Base-by-base conservation (phyloP, 768 basidiomycete genomes). In the Boletus reticulatus region DNA sequence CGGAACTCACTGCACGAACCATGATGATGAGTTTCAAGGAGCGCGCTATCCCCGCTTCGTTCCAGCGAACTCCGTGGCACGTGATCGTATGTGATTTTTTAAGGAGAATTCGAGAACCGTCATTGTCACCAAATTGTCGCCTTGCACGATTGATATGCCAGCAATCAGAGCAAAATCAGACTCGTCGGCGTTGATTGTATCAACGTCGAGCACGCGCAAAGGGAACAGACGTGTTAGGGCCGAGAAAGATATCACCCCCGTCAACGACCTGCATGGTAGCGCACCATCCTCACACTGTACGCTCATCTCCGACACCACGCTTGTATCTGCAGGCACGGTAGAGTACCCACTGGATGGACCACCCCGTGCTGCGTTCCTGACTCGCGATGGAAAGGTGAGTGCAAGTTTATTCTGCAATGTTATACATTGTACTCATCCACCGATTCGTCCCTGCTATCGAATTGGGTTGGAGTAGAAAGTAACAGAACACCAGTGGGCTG, bases 401-500 rank as follows among this genome's bases (percentile, higher is more conserved):
- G 38, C 19, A 31, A 9, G 20, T 4, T 16, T 14, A 2, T n/a
- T 44, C 1, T 16, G 2, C 14, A 20, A 17, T 4, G 13, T 41
- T 9, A 12, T 11, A 13, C 12, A 6, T 7, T 6, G 19, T 8
- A 9, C 37, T 4, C 19, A 47, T 36, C 14, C n/a, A 48, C 31
- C 4, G n/a, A 31, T 44, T 9, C 13, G 5, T 11, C 43, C 16
- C 4, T 8, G 7, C 13, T 9, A 16, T 13, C n/a, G 27, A 36
- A 9, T 27, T 8, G 38, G 22, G 48, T 50, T 24, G 73, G 70
- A 55, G 13, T 58, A 84, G 84, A 71, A 65, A 48, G 48, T 85
- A 31, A 80, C 82, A 24, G 60, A 71, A 3, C 77, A 84, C 63
- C 82, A 81, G 57, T 86, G 84, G 84, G 78, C 74, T 11, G 82